Percentiles rank a stretch among this genome's conserved stretches.
Conservation (phyloP, 2,329 filamentous ascomycete genomes). For the Penicillium crustosum region DNA sequence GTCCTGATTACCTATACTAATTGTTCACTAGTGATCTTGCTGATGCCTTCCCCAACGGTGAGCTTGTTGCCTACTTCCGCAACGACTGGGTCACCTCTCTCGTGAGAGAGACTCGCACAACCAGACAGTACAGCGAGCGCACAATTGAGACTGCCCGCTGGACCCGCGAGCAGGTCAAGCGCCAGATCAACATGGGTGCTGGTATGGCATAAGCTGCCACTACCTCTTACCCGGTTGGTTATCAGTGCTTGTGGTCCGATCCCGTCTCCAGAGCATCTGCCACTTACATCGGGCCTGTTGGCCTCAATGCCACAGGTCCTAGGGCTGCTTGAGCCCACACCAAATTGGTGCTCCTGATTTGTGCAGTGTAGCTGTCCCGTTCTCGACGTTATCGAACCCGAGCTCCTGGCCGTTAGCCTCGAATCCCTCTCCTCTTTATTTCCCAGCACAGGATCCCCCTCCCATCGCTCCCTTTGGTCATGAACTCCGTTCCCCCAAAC, state of each 20-base stretch:
- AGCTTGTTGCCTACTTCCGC: slow-evolving; percentile 81
- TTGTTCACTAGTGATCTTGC: slow-evolving; percentile 71
- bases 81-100: slow-evolving; percentile 85
- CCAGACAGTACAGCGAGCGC: slow-evolving; percentile 78
- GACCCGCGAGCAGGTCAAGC: slow-evolving; percentile 97
- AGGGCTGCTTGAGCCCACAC: neutral
- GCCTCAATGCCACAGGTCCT: neutral
- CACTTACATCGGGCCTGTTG: neutral
- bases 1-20: slow-evolving; percentile 36
- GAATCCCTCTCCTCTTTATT: slow-evolving; percentile 4
- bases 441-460: slow-evolving; percentile 8
- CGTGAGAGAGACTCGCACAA: slow-evolving; percentile 88
- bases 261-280: neutral
- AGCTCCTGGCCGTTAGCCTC: neutral
- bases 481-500: slow-evolving; percentile 7
- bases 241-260: neutral
- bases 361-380: neutral
- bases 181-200: slow-evolving; percentile 58
- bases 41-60: slow-evolving; percentile 87
- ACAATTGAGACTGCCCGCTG: slow-evolving; percentile 95
- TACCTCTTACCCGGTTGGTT: slow-evolving; percentile 10
- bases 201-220: slow-evolving; percentile 38
- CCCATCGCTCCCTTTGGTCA: slow-evolving; percentile 9
- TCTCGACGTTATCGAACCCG: neutral
- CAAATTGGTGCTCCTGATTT: neutral